Evolutionary conservation across 306 rosid genomes (phyloP).

Genomic region (Prunus mira): DNA sequence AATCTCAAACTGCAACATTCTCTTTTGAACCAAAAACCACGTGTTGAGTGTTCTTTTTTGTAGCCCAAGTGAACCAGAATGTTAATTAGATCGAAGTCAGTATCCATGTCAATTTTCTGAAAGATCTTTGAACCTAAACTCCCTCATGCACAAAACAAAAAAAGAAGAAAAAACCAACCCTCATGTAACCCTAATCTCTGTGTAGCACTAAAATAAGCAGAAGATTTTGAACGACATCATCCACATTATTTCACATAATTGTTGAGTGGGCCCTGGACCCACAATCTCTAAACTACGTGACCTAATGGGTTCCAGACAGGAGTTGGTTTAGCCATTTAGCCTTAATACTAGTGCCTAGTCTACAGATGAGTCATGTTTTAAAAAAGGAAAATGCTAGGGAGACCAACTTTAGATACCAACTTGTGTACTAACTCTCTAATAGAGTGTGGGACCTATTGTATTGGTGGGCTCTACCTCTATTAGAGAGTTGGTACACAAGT

Average conservation of each 20-base stretch:
- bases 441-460: too few relatives aligned
- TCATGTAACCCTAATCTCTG: too few relatives aligned
- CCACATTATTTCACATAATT: background rate
- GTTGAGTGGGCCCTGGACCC: conserved; percentile 4
- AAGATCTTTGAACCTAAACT: background rate
- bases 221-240: background rate
- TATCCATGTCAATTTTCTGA: background rate
- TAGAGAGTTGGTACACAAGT: too few relatives aligned
- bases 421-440: too few relatives aligned
- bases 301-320: conserved; percentile 21
- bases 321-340: conserved; percentile 14
- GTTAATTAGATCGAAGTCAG: background rate
- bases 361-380: background rate
- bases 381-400: too few relatives aligned
- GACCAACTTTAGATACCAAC: too few relatives aligned
- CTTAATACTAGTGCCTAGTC: background rate
- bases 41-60: too few relatives aligned
- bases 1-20: background rate
- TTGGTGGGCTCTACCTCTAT: too few relatives aligned
- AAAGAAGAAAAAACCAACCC: too few relatives aligned
- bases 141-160: background rate
- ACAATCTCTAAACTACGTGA: background rate
- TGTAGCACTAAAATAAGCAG: background rate
- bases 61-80: background rate
- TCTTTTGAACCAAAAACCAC: too few relatives aligned